Conservation (phyloP, 305 asterid species). For the Rubia occidens region DNA sequence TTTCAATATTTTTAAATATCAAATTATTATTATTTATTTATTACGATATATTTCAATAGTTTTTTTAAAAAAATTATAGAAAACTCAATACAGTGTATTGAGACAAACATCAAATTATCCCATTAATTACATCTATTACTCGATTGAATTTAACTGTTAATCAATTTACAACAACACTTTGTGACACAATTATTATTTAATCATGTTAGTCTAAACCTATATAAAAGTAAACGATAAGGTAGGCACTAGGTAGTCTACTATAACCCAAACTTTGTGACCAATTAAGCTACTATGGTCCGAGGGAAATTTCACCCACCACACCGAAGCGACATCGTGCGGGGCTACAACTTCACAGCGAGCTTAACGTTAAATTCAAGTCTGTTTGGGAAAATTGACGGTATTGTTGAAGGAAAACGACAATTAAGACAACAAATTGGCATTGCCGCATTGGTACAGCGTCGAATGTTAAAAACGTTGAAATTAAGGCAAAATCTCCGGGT, state of each 20-base stretch:
- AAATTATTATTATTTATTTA: too few relatives aligned
- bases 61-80: too few relatives aligned
- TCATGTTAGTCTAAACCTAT: neutral
- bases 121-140: too few relatives aligned
- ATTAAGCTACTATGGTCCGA: neutral
- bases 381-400: slow-evolving; percentile 18
- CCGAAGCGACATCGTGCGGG: slow-evolving; percentile 17
- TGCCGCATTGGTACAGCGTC: slow-evolving; percentile 13
- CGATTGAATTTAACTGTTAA: too few relatives aligned
- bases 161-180: too few relatives aligned
- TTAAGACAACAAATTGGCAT: neutral
- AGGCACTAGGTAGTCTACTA: neutral
- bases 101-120: too few relatives aligned
- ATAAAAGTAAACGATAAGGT: neutral
- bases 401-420: slow-evolving; percentile 20
- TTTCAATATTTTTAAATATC: too few relatives aligned
- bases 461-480: slow-evolving; percentile 32
- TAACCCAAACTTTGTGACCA: neutral
- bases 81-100: too few relatives aligned
- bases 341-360: slow-evolving; percentile 17
- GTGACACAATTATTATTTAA: neutral
- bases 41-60: too few relatives aligned
- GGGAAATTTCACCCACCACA: slow-evolving; percentile 17
- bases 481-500: slow-evolving; percentile 37
- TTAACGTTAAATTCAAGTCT: slow-evolving; percentile 37